These are phyloP conservation scores for Cenchrus americanus DNA, from an alignment of 176 grass and related monocot genomes.

Conservation along the genomic window DNA sequence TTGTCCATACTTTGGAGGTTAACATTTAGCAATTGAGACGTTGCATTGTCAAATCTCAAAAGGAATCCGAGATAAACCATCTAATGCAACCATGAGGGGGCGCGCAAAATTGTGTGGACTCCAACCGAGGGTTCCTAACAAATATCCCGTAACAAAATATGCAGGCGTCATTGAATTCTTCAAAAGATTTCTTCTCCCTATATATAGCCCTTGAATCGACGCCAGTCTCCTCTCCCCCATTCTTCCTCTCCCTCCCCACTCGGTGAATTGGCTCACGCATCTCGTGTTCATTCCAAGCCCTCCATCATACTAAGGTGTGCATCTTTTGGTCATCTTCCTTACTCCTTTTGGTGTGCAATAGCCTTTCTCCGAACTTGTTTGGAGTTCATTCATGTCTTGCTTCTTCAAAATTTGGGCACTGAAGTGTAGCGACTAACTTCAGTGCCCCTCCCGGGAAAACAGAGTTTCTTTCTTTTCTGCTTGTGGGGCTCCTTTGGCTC, in stretches of 20 bases:
- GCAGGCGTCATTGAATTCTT: conserved; percentile 45
- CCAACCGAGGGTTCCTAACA: conserved; percentile 22
- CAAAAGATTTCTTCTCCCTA: conserved; percentile 46
- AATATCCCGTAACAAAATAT: conserved; percentile 24
- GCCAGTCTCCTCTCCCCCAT: conserved; percentile 37
- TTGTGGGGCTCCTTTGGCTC: background rate
- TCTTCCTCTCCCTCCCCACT: conserved; percentile 29
- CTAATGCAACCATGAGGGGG: background rate
- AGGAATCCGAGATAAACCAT: background rate
- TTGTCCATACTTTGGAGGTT: background rate
- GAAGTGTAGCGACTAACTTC: background rate
- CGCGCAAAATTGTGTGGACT: conserved; percentile 28
- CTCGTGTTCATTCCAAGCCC: background rate
- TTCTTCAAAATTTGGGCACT: conserved; percentile 17
- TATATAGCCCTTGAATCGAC: conserved; percentile 45
- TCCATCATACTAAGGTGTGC: conserved; percentile 35
- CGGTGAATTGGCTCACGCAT: background rate
- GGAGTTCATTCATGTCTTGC: background rate
- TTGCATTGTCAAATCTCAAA: background rate
- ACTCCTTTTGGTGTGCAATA: background rate
- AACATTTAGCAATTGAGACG: background rate
- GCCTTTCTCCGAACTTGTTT: background rate
- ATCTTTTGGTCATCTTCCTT: conserved; percentile 17
- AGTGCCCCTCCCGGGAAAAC: background rate
- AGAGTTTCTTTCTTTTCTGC: background rate